phyloP scores from a whole-genome alignment of 2,329 filamentous ascomycete species.

The Trichocomaceae sp. region DNA sequence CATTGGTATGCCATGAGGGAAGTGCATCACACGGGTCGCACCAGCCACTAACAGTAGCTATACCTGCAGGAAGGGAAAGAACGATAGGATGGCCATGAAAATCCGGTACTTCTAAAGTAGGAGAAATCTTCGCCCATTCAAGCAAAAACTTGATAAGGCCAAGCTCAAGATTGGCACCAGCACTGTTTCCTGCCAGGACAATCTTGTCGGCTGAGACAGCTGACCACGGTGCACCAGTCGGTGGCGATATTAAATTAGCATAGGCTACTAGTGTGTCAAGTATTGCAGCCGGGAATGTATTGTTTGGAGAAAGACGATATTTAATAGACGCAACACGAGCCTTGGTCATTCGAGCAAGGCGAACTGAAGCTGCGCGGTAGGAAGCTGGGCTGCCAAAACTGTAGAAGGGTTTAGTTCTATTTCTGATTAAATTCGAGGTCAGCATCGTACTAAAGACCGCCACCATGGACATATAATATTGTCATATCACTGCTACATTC shows the following conservation, averaged over 20 bases:
- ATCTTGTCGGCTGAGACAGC: conserved; percentile 7
- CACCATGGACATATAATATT: conserved; percentile 5
- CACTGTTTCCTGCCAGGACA: conserved; percentile 7
- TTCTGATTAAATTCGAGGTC: neutral
- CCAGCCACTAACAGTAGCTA: conserved; percentile 8
- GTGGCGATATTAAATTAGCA: conserved; percentile 5
- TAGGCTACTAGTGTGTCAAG: conserved; percentile 9
- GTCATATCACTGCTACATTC: conserved; percentile 7
- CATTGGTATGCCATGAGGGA: conserved; percentile 7
- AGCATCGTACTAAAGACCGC: conserved; percentile 9
- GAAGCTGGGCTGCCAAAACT: conserved; percentile 7
- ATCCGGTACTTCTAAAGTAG: neutral
- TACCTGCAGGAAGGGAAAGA: conserved; percentile 1
- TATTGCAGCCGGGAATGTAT: conserved; percentile 5
- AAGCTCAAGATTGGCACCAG: conserved; percentile 4
- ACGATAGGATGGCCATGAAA: neutral
- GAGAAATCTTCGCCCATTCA: conserved; percentile 4
- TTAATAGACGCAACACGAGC: conserved; percentile 8
- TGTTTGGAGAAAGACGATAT: conserved; percentile 4
- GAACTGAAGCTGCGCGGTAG: conserved; percentile 1
- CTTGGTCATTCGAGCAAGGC: conserved; percentile 9
- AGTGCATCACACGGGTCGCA: conserved; percentile 8
- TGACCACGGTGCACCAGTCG: conserved; percentile 6
- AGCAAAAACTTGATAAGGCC: conserved; percentile 9
- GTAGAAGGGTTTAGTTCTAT: neutral